Conservation (phyloP, 345 rosid species). For the Eucalyptus tenuipes region DNA sequence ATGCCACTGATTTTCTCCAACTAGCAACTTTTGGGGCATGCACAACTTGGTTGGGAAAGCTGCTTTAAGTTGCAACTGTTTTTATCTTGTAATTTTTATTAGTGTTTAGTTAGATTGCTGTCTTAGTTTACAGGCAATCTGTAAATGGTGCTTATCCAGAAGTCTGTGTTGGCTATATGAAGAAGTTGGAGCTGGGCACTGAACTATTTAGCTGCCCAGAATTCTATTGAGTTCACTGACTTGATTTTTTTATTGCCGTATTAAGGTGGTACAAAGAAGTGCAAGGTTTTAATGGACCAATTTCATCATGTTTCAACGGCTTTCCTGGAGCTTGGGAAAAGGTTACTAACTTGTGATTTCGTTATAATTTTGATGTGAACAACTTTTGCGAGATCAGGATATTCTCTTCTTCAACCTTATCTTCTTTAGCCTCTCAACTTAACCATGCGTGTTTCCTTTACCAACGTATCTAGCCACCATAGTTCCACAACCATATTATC, state of each 20-base stretch:
- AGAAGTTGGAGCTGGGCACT: not conserved
- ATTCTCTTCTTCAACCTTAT: not conserved
- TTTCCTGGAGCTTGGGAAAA: slow-evolving; percentile 68
- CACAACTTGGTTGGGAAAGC: not conserved
- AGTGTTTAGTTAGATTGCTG: not conserved
- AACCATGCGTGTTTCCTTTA: not conserved
- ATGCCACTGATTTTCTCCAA: not conserved
- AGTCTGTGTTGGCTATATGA: not conserved
- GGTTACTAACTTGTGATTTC: slow-evolving; percentile 15
- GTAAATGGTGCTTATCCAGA: not conserved
- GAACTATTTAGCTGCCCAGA: too few species aligned
- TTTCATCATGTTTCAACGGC: slow-evolving; percentile 78
- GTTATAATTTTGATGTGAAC: not conserved
- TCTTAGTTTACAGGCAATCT: not conserved
- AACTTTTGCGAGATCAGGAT: not conserved
- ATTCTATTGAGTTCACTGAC: too few species aligned
- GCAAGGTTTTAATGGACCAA: slow-evolving; percentile 86
- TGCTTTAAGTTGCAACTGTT: not conserved
- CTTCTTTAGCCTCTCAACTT: not conserved
- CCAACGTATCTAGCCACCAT: not conserved
- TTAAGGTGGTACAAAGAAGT: slow-evolving; percentile 78
- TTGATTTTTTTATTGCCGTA: not conserved
- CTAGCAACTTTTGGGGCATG: not conserved
- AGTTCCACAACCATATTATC: not conserved
- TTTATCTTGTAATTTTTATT: not conserved